A percentile compares a stretch with the other conserved stretches of the same genome.
Conservation (phyloP, 225 moss, liverwort and hornwort species). For the Sphagnum contortum region DNA sequence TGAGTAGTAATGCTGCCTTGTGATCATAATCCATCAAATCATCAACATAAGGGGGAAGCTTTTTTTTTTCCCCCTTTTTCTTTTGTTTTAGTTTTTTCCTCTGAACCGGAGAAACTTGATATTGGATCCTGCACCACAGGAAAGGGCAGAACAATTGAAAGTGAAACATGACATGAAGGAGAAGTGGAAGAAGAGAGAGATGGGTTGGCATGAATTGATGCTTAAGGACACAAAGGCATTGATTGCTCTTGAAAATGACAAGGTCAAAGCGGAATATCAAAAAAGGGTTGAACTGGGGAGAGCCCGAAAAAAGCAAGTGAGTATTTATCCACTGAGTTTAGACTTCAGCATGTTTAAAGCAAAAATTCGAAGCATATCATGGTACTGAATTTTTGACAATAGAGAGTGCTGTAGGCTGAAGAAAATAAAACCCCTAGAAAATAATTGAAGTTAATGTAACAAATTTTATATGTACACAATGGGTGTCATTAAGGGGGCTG, state of each 20-base stretch:
- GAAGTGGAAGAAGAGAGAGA: neutral
- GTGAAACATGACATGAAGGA: neutral
- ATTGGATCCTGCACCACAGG: neutral
- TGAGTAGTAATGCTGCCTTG: no score
- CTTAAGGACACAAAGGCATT: neutral
- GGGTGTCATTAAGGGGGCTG: no score
- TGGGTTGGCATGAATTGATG: conserved; percentile 1
- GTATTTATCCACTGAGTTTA: neutral
- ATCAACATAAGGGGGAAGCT: no score
- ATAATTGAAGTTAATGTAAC: neutral
- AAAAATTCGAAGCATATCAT: neutral
- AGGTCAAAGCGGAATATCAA: neutral
- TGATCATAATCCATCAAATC: no score
- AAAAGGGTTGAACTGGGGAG: neutral
- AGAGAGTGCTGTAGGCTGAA: neutral
- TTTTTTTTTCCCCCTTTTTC: no score
- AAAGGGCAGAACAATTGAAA: conserved; percentile 1
- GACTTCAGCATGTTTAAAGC: neutral
- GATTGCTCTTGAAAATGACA: neutral
- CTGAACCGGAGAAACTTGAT: no score
- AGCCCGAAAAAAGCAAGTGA: neutral
- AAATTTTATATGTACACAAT: no score
- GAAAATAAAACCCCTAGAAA: neutral
- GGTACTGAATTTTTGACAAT: neutral
- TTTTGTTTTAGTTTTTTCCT: no score